A percentile compares a stretch with the other conserved stretches of the same genome.
Conservation (phyloP, 805 yeast genomes). For the Saccharomycodes ludwigii region DNA sequence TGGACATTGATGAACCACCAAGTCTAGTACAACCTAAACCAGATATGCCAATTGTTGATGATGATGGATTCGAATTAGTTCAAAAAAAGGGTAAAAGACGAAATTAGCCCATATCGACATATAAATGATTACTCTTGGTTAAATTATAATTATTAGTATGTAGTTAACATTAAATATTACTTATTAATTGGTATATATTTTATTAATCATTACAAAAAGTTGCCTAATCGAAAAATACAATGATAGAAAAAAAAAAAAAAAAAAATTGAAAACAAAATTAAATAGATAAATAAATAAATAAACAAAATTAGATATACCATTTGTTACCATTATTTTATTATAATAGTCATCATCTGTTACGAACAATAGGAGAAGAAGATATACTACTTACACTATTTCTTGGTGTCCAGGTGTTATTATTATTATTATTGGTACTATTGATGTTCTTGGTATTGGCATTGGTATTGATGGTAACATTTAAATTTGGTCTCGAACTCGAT, state of each 20-base stretch:
- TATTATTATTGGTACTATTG: conserved; percentile 3
- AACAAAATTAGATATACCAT: too few species aligned
- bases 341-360: conserved; percentile 3
- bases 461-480: conserved; percentile 7
- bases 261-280: too few species aligned
- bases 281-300: too few species aligned
- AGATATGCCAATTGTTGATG: conserved; percentile 67
- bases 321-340: too few species aligned
- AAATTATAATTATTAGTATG: too few species aligned
- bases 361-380: not conserved
- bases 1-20: conserved; percentile 23
- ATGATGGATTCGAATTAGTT: conserved; percentile 88
- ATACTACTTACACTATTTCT: not conserved
- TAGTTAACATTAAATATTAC: too few species aligned
- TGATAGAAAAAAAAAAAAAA: too few species aligned
- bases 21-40: conserved; percentile 9
- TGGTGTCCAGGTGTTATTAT: conserved; percentile 1
- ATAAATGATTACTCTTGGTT: too few species aligned
- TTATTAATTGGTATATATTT: too few species aligned
- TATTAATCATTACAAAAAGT: too few species aligned
- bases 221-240: too few species aligned
- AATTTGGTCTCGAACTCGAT: too few species aligned
- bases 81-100: conserved; percentile 55
- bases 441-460: conserved; percentile 3
- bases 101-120: conserved; percentile 9